Evolutionary conservation across 371 early-diverging fungal genomes (phyloP), one percentile per base, ranked within the genome.

Genomic region (Rhizopus stolonifer): DNA sequence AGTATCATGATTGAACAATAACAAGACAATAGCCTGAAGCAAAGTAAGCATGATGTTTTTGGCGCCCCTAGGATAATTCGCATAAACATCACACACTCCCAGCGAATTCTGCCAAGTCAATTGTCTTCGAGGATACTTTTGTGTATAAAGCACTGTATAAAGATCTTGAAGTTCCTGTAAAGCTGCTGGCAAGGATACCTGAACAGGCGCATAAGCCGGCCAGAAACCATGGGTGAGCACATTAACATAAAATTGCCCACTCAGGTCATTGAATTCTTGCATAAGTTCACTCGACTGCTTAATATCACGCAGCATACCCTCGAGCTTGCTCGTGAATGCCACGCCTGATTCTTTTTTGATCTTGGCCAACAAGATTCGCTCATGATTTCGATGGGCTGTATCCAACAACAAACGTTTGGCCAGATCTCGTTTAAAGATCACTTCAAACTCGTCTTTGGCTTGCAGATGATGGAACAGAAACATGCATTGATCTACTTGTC

Each of bases 281-380:
- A 82, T 77, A 31, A 90, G 52, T 13, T 95, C 94, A 25, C 60
- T 61, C 0, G 95, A 94, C 7, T 84, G 52, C 23, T 87, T 85
- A 67, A 95, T 89, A 60, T 96, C 97, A 36, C 86, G 86, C 56
- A 96, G 86, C 97, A 95, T 97, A n/a, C 91, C 93, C 57, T 97
- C 96, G 29, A 97, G 69, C 42, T 90, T 88, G 44, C 87, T 87
- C 2, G 96, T 96, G 60, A 90, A 95, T 4, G 84, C 91, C 19
- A 82, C 70, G 3, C 96, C 96, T 58, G 93, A 92, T 64, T 95
- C 96, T 55, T 79, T 78, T 61, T 86, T 91, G 59, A 98, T 77
- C 60, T 89, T 93, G 21, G 76, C 69, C 18, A 97, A 64, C 89
- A 97, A 88, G 53, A 79, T 73, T 54, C 87, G 88, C 59, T 98